Percentiles rank a stretch among this genome's conserved stretches.
Evolutionary conservation across 768 basidiomycete species (phyloP).

Genomic region (Hygrophorus russula): DNA sequence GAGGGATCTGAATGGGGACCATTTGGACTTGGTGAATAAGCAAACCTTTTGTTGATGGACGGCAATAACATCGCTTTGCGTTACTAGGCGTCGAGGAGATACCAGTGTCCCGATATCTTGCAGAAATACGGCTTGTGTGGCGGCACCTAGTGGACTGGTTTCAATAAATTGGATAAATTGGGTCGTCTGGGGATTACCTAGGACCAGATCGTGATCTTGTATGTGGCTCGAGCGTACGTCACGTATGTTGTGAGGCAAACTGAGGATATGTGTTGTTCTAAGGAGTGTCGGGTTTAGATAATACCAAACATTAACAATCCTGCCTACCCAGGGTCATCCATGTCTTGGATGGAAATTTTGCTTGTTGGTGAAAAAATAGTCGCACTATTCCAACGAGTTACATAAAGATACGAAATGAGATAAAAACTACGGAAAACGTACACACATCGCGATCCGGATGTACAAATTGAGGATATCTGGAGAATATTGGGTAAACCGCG

Average conservation of each 20-base stretch:
- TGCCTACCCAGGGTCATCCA: conserved; percentile 27
- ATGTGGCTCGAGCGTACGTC: conserved; percentile 53
- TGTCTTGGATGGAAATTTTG: conserved; percentile 37
- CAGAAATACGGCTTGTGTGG: conserved; percentile 38
- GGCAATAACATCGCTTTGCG: conserved; percentile 54
- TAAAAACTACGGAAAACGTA: conserved; percentile 16
- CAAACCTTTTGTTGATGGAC: conserved; percentile 41
- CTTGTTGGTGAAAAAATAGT: conserved; percentile 45
- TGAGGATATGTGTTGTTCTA: conserved; percentile 20
- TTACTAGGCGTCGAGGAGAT: conserved; percentile 30
- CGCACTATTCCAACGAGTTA: conserved; percentile 27
- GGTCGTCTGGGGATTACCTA: conserved; percentile 28
- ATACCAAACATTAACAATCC: neutral
- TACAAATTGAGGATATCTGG: conserved; percentile 41
- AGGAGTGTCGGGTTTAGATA: neutral
- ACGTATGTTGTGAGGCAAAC: conserved; percentile 14
- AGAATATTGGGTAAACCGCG: neutral
- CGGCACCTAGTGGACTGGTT: conserved; percentile 31
- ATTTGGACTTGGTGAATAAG: neutral
- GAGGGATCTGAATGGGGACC: neutral
- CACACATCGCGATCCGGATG: conserved; percentile 38
- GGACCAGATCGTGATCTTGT: conserved; percentile 31
- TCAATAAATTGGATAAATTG: neutral
- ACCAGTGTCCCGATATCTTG: conserved; percentile 32
- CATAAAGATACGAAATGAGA: neutral